These are phyloP conservation scores for Sanguinoderma infundibulare DNA, from an alignment of 1,284 basidiomycete genomes.

Conservation along the genomic window DNA sequence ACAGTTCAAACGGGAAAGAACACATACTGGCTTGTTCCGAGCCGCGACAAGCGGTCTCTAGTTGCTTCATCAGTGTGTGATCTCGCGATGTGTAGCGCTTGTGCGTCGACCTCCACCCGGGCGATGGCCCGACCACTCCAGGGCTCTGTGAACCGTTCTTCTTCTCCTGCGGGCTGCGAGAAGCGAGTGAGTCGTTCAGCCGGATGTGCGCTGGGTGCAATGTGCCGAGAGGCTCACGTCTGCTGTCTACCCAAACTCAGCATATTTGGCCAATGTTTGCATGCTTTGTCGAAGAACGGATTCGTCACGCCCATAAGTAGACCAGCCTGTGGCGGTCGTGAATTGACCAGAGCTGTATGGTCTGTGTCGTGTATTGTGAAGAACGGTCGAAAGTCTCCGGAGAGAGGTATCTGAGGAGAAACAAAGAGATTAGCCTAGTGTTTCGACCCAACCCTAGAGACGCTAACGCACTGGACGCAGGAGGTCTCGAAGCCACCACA, in stretches of 20 bases:
- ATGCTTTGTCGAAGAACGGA: conserved; percentile 89
- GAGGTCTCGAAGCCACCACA: conserved; percentile 92
- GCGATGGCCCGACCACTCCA: conserved; percentile 52
- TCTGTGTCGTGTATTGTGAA: conserved; percentile 96
- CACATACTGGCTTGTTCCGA: conserved; percentile 58
- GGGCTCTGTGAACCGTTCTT: conserved; percentile 9
- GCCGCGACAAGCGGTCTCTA: conserved; percentile 61
- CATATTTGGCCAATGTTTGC: conserved; percentile 92
- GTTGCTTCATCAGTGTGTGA: conserved; percentile 66
- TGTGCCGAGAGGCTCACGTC: conserved; percentile 39
- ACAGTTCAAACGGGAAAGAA: too few species aligned
- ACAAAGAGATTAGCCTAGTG: neutral
- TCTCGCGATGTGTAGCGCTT: conserved; percentile 90
- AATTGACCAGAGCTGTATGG: conserved; percentile 76
- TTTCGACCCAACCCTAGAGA: neutral
- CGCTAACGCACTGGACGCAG: conserved; percentile 74
- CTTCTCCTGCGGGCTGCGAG: conserved; percentile 7
- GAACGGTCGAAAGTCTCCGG: conserved; percentile 90
- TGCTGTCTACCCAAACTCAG: conserved; percentile 63
- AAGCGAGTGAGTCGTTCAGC: neutral
- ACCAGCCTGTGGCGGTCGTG: conserved; percentile 84
- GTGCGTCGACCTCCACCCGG: conserved; percentile 80
- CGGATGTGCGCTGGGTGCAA: too few species aligned
- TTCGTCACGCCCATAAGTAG: conserved; percentile 92
- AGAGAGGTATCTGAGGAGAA: conserved; percentile 71